These are phyloP conservation scores for Hortaea werneckii DNA, from an alignment of 2,329 filamentous ascomycete species.

Conservation along the genomic window DNA sequence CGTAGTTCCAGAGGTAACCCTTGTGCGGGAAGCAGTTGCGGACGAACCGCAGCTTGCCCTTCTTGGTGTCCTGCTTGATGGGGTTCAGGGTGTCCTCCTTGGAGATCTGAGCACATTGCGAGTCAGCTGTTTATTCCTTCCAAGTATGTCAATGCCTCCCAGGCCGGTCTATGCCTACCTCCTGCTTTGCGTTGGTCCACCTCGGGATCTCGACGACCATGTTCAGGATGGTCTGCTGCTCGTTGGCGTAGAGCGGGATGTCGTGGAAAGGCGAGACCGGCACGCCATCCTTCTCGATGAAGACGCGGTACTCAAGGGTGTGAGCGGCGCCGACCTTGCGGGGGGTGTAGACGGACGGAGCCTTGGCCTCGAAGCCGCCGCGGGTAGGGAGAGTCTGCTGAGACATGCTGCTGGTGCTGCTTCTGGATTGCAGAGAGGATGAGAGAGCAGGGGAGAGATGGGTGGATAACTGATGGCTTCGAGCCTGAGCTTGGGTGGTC, in stretches of 20 bases:
- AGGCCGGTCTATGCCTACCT: constrained; percentile 50
- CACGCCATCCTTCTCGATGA: constrained; percentile 93
- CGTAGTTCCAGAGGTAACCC: constrained; percentile 99
- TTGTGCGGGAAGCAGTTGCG: constrained; percentile 99
- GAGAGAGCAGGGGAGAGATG: constrained; percentile 9
- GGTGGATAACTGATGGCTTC: constrained; percentile 13
- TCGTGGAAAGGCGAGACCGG: constrained; percentile 96
- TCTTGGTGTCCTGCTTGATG: constrained; percentile 99
- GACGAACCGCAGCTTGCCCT: constrained; percentile 98
- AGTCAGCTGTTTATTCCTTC: constrained; percentile 9
- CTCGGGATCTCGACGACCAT: constrained; percentile 99
- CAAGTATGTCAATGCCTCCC: constrained; percentile 3
- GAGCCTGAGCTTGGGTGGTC: constrained; percentile 2
- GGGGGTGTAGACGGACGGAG: constrained; percentile 59
- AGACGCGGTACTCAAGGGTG: constrained; percentile 95
- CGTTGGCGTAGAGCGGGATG: constrained; percentile 93
- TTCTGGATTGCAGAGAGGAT: not conserved
- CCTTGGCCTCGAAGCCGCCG: constrained; percentile 33
- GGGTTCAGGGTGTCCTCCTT: constrained; percentile 98
- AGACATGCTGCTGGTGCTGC: constrained; percentile 2
- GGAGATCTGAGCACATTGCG: constrained; percentile 61
- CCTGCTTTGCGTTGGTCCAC: constrained; percentile 99
- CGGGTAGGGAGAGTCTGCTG: constrained; percentile 14
- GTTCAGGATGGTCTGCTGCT: constrained; percentile 92
- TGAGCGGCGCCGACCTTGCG: constrained; percentile 84